Evolutionary conservation across 352 stramenopile genomes (phyloP).

Genomic region (Pythium phragmitis): DNA sequence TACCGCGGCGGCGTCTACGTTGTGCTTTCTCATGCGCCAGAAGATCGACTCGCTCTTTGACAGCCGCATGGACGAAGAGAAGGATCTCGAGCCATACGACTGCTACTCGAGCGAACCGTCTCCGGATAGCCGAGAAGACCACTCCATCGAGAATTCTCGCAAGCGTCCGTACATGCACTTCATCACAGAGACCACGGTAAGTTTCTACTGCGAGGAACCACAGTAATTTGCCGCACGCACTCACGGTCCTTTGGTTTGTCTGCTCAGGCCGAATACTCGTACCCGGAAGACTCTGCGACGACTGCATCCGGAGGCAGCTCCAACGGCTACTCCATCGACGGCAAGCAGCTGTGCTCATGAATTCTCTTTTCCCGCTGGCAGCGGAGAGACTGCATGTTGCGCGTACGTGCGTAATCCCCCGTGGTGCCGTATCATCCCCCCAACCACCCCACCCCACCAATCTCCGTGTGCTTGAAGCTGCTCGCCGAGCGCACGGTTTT

Average conservation of each 20-base stretch:
- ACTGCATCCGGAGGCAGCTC: conserved; percentile 12
- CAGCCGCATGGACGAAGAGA: conserved; percentile 48
- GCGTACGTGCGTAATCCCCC: conserved; percentile 15
- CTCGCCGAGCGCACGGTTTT: conserved; percentile 14
- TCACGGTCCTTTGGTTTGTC: neutral
- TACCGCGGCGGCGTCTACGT: conserved; percentile 65
- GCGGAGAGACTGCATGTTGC: conserved; percentile 30
- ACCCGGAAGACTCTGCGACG: conserved; percentile 17
- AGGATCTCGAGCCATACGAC: conserved; percentile 71
- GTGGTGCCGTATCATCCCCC: conserved; percentile 7
- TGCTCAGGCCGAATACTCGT: conserved; percentile 29
- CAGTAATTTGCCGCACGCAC: neutral
- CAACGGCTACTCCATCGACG: conserved; percentile 59
- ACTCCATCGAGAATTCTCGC: conserved; percentile 33
- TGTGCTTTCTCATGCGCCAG: conserved; percentile 84
- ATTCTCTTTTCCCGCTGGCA: conserved; percentile 32
- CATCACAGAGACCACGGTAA: conserved; percentile 56
- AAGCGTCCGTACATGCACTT: conserved; percentile 82
- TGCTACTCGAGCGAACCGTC: conserved; percentile 48
- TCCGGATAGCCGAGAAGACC: conserved; percentile 15
- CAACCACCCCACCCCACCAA: conserved; percentile 1
- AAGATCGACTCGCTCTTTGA: conserved; percentile 84
- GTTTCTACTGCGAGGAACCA: neutral
- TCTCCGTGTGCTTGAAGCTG: conserved; percentile 3
- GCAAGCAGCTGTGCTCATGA: conserved; percentile 78